Percentiles rank a stretch among this genome's conserved stretches.
Conservation (phyloP, 2,329 filamentous ascomycete genomes). For the Monascus ruber region DNA sequence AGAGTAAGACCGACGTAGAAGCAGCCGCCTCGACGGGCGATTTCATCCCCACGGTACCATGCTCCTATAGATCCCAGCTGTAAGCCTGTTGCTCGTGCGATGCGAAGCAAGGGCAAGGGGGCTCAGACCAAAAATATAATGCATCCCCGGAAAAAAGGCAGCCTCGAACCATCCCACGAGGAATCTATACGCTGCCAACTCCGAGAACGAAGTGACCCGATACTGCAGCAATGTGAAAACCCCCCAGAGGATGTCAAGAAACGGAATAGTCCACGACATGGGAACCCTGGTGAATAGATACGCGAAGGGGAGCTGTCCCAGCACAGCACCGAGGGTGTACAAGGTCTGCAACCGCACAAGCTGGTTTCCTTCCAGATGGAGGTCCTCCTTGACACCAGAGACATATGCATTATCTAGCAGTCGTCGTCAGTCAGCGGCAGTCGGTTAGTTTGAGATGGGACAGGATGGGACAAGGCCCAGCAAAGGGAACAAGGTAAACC, state of each 20-base stretch:
- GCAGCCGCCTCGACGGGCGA: constrained; percentile 38
- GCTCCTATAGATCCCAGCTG: constrained; percentile 13
- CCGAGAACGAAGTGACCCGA: constrained; percentile 37
- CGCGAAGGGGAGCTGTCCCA: constrained; percentile 42
- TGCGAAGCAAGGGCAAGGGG: too few relatives aligned
- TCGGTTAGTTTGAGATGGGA: not conserved
- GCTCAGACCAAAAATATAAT: constrained; percentile 21
- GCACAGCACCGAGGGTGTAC: constrained; percentile 40
- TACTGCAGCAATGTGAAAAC: constrained; percentile 47
- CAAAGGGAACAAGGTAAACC: constrained; percentile 1
- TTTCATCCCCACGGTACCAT: constrained; percentile 41
- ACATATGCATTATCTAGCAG: constrained; percentile 44
- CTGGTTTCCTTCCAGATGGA: constrained; percentile 42
- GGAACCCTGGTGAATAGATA: constrained; percentile 38
- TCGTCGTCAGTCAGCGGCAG: not conserved
- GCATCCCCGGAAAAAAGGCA: constrained; percentile 29
- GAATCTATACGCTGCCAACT: constrained; percentile 44
- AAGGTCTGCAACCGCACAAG: constrained; percentile 46
- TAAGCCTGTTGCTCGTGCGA: not conserved
- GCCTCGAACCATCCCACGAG: constrained; percentile 42
- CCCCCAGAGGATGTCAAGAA: constrained; percentile 44
- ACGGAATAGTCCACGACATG: constrained; percentile 42
- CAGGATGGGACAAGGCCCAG: too few relatives aligned
- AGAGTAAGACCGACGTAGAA: constrained; percentile 43
- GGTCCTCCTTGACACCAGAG: constrained; percentile 42